Base-by-base conservation (phyloP, 202 grass and related monocot genomes). In the Panicum virgatum region DNA sequence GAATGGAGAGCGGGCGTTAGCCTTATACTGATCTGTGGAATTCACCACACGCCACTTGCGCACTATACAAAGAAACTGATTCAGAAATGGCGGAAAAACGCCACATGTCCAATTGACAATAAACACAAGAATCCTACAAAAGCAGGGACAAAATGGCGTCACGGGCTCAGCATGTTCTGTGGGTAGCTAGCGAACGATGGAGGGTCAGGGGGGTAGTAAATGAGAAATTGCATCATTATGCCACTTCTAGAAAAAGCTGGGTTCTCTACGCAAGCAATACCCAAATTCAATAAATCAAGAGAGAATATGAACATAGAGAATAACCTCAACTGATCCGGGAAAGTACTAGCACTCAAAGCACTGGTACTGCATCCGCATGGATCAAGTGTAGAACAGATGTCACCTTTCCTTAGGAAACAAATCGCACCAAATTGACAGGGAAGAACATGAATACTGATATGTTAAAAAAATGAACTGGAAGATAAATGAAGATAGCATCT, bases 21-120 rank as follows among this genome's bases (percentile, higher is more conserved):
- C 59, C 39, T 62, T 65, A 78, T 68, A 82, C 45, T 27, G 57
- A 53, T 59, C 36, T 72, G 59, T 3, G 68, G 48, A 43, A 67
- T 60, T 60, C 57, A 5, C 57, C 26, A 60, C 25, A 29, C 5
- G 26, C 64, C 57, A 82, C 29, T 77, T 82, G 71, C 50, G 65
- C 72, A 86, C 83, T 59, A 59, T 54, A 68, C 53, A 73, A 60
- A 15, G 59, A 82, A 89, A 86, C 73, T 5, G 57, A 67, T 73
- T 78, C 60, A 51, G 6, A 43, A 82, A 88, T 78, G 44, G n/a
- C 10, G 51, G 67, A 51, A 66, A 47, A 44, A 60, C 5, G 73
- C 66, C 78, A 78, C 42, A 32, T 79, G 79, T 62, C 42, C 12
- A 13, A 12, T 60, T 67, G 26, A 65, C 26, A 62, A 78, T 45